phyloP scores from a whole-genome alignment of 345 rosid species.

The Lepidium sativum region DNA sequence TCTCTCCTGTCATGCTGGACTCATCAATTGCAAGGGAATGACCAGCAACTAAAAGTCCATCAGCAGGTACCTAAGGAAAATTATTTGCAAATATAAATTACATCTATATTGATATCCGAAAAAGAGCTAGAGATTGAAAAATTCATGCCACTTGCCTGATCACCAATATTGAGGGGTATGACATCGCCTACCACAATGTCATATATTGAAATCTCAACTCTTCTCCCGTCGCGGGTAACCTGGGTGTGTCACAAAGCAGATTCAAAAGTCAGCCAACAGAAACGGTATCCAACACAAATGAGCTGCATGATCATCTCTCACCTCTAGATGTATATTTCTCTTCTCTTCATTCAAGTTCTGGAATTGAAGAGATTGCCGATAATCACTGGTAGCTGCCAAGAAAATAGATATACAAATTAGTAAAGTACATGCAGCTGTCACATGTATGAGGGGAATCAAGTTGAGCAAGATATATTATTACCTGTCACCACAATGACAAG shows the following conservation, averaged over 20 bases:
- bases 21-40: conserved; percentile 90
- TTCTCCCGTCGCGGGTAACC: conserved; percentile 85
- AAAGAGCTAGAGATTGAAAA: background rate
- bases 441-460: background rate
- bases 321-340: conserved; percentile 91
- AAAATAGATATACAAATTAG: background rate
- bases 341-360: conserved; percentile 92
- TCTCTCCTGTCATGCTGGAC: conserved; percentile 99
- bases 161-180: conserved; percentile 91
- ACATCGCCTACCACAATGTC: conserved; percentile 95
- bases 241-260: conserved; percentile 17
- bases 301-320: conserved; percentile 18
- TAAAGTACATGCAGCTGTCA: background rate
- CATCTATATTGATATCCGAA: background rate
- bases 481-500: conserved; percentile 97
- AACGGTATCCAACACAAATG: background rate
- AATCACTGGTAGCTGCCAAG: conserved; percentile 84
- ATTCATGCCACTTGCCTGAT: conserved; percentile 52
- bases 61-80: conserved; percentile 77
- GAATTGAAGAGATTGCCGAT: conserved; percentile 95
- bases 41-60: conserved; percentile 72
- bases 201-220: conserved; percentile 76
- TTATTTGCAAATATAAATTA: background rate
- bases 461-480: conserved; percentile 14
- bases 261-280: background rate